phyloP scores from a whole-genome alignment of 2,329 filamentous ascomycete genomes.

The Botrytis elliptica region DNA sequence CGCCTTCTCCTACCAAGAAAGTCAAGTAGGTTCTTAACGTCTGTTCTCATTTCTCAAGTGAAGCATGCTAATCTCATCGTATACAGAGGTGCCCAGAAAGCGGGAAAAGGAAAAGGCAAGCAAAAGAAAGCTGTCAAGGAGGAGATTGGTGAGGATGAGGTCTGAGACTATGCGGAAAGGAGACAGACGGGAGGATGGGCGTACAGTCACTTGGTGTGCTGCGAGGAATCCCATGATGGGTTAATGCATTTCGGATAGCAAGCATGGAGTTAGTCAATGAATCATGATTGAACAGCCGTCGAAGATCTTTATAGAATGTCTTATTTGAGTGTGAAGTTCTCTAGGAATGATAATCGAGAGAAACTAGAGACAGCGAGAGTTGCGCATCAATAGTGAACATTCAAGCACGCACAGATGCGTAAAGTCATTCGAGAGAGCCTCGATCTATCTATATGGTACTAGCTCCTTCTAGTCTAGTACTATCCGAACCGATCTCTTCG shows the following conservation, averaged over 20 bases:
- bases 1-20: background rate
- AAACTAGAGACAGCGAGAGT: too few species aligned
- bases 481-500: background rate
- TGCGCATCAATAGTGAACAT: background rate
- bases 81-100: background rate
- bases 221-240: background rate
- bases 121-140: background rate
- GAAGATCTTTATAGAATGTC: background rate
- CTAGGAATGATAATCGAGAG: background rate
- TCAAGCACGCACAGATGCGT: background rate
- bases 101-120: background rate
- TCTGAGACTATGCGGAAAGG: background rate
- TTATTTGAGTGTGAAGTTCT: fast-evolving
- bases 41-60: background rate
- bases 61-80: background rate
- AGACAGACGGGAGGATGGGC: too few species aligned
- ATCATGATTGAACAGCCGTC: background rate
- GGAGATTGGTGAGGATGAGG: background rate
- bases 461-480: background rate
- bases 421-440: background rate
- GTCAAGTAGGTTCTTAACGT: background rate
- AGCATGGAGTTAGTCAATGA: background rate
- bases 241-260: background rate
- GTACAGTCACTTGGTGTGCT: background rate
- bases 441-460: background rate